These are phyloP conservation scores for Ceratobasidium sp. DNA, from an alignment of 1,284 basidiomycete genomes.

Conservation along the genomic window DNA sequence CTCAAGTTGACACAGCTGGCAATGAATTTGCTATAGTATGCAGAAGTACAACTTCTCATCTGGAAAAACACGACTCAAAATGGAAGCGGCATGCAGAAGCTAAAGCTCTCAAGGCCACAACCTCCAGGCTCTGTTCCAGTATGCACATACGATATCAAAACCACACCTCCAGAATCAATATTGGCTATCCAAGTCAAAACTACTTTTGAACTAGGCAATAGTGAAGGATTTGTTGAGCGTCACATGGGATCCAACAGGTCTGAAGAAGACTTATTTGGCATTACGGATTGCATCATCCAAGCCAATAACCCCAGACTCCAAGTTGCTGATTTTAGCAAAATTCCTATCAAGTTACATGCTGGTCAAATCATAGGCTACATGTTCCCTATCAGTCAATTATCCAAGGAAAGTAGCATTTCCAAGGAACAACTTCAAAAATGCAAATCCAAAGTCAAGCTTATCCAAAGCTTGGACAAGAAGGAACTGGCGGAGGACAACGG, in stretches of 20 bases:
- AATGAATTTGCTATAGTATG: conserved; percentile 19
- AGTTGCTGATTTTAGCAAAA: conserved; percentile 53
- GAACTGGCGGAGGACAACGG: too few species aligned
- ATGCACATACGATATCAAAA: neutral
- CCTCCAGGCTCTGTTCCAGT: neutral
- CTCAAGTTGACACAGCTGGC: conserved; percentile 2
- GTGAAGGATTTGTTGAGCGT: neutral
- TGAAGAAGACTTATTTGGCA: conserved; percentile 49
- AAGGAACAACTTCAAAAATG: too few species aligned
- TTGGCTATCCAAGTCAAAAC: conserved; percentile 40
- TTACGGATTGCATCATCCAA: conserved; percentile 50
- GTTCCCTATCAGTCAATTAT: too few species aligned
- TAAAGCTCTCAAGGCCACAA: neutral
- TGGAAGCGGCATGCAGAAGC: neutral
- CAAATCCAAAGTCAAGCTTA: too few species aligned
- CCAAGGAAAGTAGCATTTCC: too few species aligned
- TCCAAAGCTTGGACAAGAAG: too few species aligned
- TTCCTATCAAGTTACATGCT: conserved; percentile 37
- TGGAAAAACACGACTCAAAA: neutral
- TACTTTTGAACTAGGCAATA: neutral
- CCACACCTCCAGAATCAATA: neutral
- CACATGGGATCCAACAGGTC: neutral
- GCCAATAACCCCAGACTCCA: conserved; percentile 46
- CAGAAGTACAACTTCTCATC: neutral
- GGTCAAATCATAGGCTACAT: conserved; percentile 43